These are phyloP conservation scores for Bacidia gigantensis DNA, from an alignment of 495 filamentous ascomycete species.

Conservation along the genomic window DNA sequence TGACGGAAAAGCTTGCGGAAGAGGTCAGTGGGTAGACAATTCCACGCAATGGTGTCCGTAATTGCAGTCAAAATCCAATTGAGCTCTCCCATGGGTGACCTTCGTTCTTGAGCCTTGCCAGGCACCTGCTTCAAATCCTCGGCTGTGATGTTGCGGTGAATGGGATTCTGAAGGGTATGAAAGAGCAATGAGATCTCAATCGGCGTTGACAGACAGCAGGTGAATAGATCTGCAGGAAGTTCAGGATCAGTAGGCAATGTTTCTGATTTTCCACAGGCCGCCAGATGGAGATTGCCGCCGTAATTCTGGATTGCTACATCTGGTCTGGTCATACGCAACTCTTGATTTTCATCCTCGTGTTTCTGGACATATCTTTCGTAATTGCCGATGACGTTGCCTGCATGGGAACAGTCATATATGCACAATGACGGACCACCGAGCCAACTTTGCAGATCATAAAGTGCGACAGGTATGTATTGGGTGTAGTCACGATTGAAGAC, in stretches of 20 bases:
- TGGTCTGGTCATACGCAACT: slow-evolving; percentile 57
- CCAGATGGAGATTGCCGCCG: slow-evolving; percentile 76
- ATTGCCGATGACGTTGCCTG: slow-evolving; percentile 86
- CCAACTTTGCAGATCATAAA: slow-evolving; percentile 95
- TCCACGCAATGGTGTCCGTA: slow-evolving; percentile 98
- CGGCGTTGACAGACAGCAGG: slow-evolving; percentile 87
- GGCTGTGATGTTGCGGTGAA: slow-evolving; percentile 58
- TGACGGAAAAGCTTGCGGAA: slow-evolving; percentile 97
- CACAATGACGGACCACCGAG: slow-evolving; percentile 89
- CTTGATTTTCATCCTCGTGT: slow-evolving; percentile 73
- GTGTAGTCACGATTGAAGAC: slow-evolving; percentile 99
- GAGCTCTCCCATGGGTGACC: slow-evolving; percentile 87
- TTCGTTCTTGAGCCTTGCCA: slow-evolving; percentile 77
- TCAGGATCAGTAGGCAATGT: slow-evolving; percentile 93
- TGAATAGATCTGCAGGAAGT: slow-evolving; percentile 90
- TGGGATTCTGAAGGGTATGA: slow-evolving; percentile 83
- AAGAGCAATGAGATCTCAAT: slow-evolving; percentile 94
- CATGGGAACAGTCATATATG: slow-evolving; percentile 94
- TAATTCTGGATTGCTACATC: slow-evolving; percentile 56
- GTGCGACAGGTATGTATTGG: slow-evolving; percentile 92
- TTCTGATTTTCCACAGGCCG: slow-evolving; percentile 77
- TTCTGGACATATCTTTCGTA: slow-evolving; percentile 90
- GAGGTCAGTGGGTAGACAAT: slow-evolving; percentile 68
- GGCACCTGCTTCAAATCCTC: slow-evolving; percentile 68
- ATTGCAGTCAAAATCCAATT: slow-evolving; percentile 99